These are phyloP conservation scores for Lathyrus tuberosus DNA, from an alignment of 306 rosid genomes.

Conservation along the genomic window DNA sequence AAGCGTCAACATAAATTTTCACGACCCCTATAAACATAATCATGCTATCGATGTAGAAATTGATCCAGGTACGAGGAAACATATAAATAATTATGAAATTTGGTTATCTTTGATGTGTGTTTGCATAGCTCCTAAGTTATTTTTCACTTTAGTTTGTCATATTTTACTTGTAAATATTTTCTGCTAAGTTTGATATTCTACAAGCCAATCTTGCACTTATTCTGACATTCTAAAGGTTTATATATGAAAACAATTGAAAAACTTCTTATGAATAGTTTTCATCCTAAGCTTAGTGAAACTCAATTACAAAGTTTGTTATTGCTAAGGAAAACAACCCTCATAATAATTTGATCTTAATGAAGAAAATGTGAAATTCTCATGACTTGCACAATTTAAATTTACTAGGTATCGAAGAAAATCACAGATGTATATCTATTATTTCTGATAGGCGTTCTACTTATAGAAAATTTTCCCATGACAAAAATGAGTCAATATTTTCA, in stretches of 20 bases:
- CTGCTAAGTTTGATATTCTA: too few relatives aligned
- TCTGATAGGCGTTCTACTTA: slow-evolving; percentile 46
- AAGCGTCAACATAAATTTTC: slow-evolving; percentile 29
- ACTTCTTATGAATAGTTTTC: neutral
- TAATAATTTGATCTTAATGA: slow-evolving; percentile 2
- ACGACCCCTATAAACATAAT: slow-evolving; percentile 25
- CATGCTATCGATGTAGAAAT: slow-evolving; percentile 38
- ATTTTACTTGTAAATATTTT: neutral
- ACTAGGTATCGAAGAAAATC: slow-evolving; percentile 40
- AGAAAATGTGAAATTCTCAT: neutral
- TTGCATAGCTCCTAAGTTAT: neutral
- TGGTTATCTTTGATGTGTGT: neutral
- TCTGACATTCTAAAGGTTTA: neutral
- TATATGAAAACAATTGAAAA: too few relatives aligned
- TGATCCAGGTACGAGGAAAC: slow-evolving; percentile 42
- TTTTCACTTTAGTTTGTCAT: neutral
- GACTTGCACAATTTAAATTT: neutral
- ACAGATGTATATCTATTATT: slow-evolving; percentile 36
- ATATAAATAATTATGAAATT: neutral
- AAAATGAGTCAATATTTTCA: slow-evolving; percentile 42
- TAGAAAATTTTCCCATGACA: slow-evolving; percentile 27
- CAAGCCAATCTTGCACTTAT: neutral
- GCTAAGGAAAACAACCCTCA: neutral
- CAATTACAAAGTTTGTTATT: neutral
- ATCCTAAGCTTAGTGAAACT: neutral